A percentile compares a stretch with the other conserved stretches of the same genome.
These are phyloP conservation scores for Cryptococcus neoformans DNA, from an alignment of 1,284 basidiomycete genomes.

Conservation along the genomic window DNA sequence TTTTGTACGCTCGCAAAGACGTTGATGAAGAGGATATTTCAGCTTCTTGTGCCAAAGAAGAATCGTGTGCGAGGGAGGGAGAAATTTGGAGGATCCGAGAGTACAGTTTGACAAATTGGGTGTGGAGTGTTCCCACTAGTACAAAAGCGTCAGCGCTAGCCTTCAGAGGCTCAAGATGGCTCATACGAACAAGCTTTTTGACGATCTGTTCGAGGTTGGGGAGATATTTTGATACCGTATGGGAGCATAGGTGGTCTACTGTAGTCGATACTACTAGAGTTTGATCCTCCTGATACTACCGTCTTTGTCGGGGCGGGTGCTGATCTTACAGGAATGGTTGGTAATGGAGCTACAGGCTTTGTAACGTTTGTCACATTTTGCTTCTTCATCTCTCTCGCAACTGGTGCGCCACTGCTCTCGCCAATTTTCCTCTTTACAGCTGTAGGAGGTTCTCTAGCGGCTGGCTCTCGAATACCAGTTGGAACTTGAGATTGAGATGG, in stretches of 20 bases:
- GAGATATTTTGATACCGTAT: conserved; percentile 15
- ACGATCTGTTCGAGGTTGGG: conserved; percentile 35
- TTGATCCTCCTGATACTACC: too few relatives aligned
- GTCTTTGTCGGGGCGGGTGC: neutral
- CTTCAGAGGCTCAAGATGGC: conserved; percentile 1
- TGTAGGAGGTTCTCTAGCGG: neutral
- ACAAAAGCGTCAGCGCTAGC: conserved; percentile 3
- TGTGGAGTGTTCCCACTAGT: conserved; percentile 34
- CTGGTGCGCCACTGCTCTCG: neutral
- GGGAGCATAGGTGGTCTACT: conserved; percentile 20
- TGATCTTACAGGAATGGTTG: neutral
- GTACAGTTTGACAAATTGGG: conserved; percentile 44
- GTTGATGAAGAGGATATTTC: conserved; percentile 33
- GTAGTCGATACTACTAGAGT: neutral
- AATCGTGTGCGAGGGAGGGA: conserved; percentile 36
- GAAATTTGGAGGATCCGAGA: conserved; percentile 19
- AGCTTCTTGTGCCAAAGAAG: conserved; percentile 36
- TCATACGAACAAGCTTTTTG: conserved; percentile 35
- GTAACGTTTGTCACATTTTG: neutral
- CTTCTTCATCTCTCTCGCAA: conserved; percentile 1
- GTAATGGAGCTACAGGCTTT: neutral
- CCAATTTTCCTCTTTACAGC: conserved; percentile 4
- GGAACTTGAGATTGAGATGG: neutral
- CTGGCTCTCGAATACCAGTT: conserved; percentile 3
- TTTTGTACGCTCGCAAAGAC: conserved; percentile 41